A percentile compares a stretch with the other conserved stretches of the same genome.
Evolutionary conservation across 345 rosid species (phyloP).

Genomic region (Boechera divaricarpa): DNA sequence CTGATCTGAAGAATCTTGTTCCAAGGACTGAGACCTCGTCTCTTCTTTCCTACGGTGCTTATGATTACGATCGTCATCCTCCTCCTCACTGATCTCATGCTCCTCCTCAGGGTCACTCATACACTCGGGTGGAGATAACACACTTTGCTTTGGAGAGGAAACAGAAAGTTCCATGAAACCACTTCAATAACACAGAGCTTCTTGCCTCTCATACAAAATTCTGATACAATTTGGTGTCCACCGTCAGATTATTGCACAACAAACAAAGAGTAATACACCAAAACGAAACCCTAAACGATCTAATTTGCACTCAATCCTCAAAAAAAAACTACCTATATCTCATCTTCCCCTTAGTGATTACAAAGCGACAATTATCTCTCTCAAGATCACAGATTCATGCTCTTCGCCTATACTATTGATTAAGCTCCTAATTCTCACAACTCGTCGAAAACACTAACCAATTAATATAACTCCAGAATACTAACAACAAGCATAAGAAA

Average conservation of each 20-base stretch:
- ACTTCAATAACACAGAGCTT: conserved; percentile 33
- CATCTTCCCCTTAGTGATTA: not conserved
- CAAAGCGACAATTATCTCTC: not conserved
- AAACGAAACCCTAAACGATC: conserved; percentile 20
- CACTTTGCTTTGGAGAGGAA: conserved; percentile 64
- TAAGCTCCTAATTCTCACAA: conserved; percentile 16
- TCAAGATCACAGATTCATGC: conserved; percentile 17
- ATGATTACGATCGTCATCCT: conserved; percentile 97
- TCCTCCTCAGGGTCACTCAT: conserved; percentile 85
- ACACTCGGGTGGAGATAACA: conserved; percentile 70
- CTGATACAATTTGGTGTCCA: conserved; percentile 34
- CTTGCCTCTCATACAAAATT: conserved; percentile 40
- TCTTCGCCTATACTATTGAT: conserved; percentile 6
- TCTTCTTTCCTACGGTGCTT: conserved; percentile 97
- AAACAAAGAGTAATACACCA: conserved; percentile 25
- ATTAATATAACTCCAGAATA: conserved; percentile 4
- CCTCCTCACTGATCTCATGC: conserved; percentile 95
- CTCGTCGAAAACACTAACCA: not conserved
- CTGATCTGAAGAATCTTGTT: conserved; percentile 68
- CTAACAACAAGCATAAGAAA: conserved; percentile 1
- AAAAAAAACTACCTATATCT: not conserved
- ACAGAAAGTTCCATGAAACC: conserved; percentile 74
- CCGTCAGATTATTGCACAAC: conserved; percentile 29
- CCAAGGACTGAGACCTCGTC: conserved; percentile 69
- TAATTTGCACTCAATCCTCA: conserved; percentile 8